Conservation (phyloP, 2,329 filamentous ascomycete species). For the Coniella lustricola region DNA sequence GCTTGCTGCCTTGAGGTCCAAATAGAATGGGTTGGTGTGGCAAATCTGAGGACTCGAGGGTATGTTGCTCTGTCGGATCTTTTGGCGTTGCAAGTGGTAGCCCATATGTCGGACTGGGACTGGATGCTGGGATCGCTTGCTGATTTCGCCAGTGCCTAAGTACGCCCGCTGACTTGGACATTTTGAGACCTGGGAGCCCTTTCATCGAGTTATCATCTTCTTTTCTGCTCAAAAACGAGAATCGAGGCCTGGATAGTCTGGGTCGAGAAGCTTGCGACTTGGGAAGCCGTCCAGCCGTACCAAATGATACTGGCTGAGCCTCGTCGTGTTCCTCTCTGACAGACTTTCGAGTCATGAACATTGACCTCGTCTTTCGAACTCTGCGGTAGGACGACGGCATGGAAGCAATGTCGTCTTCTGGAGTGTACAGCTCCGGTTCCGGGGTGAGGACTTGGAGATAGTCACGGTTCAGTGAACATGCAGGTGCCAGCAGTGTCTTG, state of each 20-base stretch:
- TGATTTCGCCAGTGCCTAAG: slow-evolving; percentile 28
- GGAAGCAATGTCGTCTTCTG: slow-evolving; percentile 41
- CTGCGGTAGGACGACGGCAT: slow-evolving; percentile 41
- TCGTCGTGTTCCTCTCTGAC: slow-evolving; percentile 13
- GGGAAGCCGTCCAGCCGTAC: neutral
- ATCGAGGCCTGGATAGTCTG: slow-evolving; percentile 1
- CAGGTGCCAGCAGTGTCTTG: slow-evolving; percentile 3
- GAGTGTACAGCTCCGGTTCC: slow-evolving; percentile 37
- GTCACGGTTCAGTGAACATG: slow-evolving; percentile 15
- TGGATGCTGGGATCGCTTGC: slow-evolving; percentile 9
- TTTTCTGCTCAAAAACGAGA: slow-evolving; percentile 19
- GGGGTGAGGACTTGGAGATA: slow-evolving; percentile 31
- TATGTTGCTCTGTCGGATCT: neutral
- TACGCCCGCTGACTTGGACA: slow-evolving; percentile 49
- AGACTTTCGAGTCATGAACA: slow-evolving; percentile 34
- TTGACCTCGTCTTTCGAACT: slow-evolving; percentile 49
- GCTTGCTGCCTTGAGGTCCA: slow-evolving; percentile 29
- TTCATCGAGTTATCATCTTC: slow-evolving; percentile 24
- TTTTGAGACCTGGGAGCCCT: slow-evolving; percentile 27
- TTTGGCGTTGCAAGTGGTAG: slow-evolving; percentile 25
- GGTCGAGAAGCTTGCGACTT: neutral
- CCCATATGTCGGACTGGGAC: slow-evolving; percentile 22
- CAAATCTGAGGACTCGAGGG: slow-evolving; percentile 22
- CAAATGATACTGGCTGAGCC: neutral
- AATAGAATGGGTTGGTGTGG: slow-evolving; percentile 39